Evolutionary conservation across 2,329 filamentous ascomycete species (phyloP).

Genomic region (Volutella citrinella): DNA sequence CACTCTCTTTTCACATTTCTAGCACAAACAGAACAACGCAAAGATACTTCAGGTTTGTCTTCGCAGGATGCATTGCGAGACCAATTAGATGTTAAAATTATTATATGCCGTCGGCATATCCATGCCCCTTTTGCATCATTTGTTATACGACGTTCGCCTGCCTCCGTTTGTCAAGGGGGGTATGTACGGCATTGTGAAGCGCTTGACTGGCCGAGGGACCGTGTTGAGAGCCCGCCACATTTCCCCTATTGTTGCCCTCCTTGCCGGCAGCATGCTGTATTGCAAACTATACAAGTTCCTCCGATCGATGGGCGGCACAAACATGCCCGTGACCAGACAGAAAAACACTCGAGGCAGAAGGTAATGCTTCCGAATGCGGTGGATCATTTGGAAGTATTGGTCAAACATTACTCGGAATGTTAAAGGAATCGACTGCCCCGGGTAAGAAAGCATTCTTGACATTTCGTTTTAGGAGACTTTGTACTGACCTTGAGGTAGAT

Average conservation of each 20-base stretch:
- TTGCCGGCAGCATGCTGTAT: constrained; percentile 93
- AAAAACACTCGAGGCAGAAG: constrained; percentile 84
- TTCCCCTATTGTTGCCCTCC: constrained; percentile 74
- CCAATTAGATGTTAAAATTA: too few relatives aligned
- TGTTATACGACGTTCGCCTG: constrained; percentile 21
- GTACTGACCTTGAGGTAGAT: constrained; percentile 79
- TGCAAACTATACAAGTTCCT: constrained; percentile 94
- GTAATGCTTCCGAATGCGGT: constrained; percentile 92
- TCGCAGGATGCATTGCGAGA: too few relatives aligned
- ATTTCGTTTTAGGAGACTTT: too few relatives aligned
- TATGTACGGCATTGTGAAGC: constrained; percentile 34
- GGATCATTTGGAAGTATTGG: constrained; percentile 93
- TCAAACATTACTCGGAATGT: constrained; percentile 93
- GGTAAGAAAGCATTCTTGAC: constrained; percentile 3
- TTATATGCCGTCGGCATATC: too few relatives aligned
- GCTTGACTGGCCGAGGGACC: constrained; percentile 43
- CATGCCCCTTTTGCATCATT: constrained; percentile 29
- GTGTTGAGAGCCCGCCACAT: constrained; percentile 75
- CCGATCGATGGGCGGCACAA: constrained; percentile 91
- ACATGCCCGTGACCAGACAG: constrained; percentile 83
- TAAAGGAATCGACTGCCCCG: constrained; percentile 73
- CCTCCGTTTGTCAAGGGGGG: constrained; percentile 31
- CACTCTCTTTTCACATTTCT: too few relatives aligned
- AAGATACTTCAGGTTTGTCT: too few relatives aligned
- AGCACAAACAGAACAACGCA: too few relatives aligned